Evolutionary conservation across 2,329 filamentous ascomycete species (phyloP), one percentile per base, ranked within the genome.

Genomic region (Fusarium nodosum): DNA sequence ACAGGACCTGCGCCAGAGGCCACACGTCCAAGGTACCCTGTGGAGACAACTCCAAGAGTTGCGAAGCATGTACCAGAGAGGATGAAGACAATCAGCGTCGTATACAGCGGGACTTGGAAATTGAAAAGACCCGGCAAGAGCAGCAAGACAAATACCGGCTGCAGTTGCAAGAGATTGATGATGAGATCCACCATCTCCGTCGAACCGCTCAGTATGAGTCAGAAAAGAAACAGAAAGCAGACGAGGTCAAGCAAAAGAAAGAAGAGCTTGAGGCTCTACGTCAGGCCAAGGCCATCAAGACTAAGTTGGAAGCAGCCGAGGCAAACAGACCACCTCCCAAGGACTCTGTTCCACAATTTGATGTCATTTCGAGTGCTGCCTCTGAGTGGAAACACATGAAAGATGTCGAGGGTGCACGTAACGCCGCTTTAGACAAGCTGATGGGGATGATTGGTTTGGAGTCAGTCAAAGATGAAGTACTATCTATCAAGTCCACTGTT

Each of bases 401-500:
- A 73, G 50, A 78, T 2, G 73, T 77, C 1, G 84, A 89, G 33
- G 81, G 81, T 1, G 83, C 84, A 0, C 69, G 72, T 1, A 92
- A 87, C 65, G 72, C 77, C 1, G 81, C 85, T 0, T 72, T 94
- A 1, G 90, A 94, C 61, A 74, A 81, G 0, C 73, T 94, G 11
- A 93, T 94, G 88, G 77, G 75, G 0, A 89, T 94, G 87, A 88
- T 91, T 44, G 91, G 92, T 0, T 81, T 94, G 0, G 91, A 93
- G 69, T 79, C 84, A 0, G 89, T 94, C 41, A 94, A 94, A 66
- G 72, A 82, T 3, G 76, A 87, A 15, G 87, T 94, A 26, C 77
- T 94, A 0, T 72, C 74, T 0, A 87, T 92, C 74, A 93, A 93
- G 68, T 78, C 80, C 0, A 87, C 83, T 44, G 83, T 93, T 0